A percentile compares a stretch with the other conserved stretches of the same genome.
phyloP scores from a whole-genome alignment of 106 monocot species.

The Dioscorea zingiberensis region DNA sequence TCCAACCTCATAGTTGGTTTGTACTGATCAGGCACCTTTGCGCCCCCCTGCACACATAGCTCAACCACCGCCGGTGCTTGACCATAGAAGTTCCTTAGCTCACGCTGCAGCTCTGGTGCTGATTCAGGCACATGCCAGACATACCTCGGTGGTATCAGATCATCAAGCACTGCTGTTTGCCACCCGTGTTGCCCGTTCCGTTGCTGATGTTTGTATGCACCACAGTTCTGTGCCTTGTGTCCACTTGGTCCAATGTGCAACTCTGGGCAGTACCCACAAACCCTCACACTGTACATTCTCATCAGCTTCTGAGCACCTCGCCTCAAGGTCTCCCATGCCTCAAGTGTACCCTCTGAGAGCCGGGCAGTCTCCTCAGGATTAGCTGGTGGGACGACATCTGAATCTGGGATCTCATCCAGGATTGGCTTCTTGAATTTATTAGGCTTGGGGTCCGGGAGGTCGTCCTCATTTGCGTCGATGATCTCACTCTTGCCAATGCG shows the following conservation, averaged over 20 bases:
- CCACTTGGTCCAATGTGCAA: slow-evolving; percentile 79
- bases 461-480: slow-evolving; percentile 91
- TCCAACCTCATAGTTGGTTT: slow-evolving; percentile 85
- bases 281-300: slow-evolving; percentile 82
- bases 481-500: slow-evolving; percentile 56
- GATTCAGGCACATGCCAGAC: slow-evolving; percentile 89
- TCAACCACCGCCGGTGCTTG: slow-evolving; percentile 95
- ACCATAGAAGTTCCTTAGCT: slow-evolving; percentile 86
- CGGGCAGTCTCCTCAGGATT: slow-evolving; percentile 30
- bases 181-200: slow-evolving; percentile 97
- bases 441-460: slow-evolving; percentile 61
- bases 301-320: slow-evolving; percentile 63
- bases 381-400: slow-evolving; percentile 27
- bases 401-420: slow-evolving; percentile 41
- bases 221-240: slow-evolving; percentile 93
- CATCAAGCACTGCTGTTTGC: slow-evolving; percentile 80
- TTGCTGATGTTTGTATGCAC: slow-evolving; percentile 90
- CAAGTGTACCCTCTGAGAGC: slow-evolving; percentile 54
- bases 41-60: slow-evolving; percentile 79
- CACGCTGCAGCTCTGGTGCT: slow-evolving; percentile 38
- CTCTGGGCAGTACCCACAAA: slow-evolving; percentile 97
- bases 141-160: slow-evolving; percentile 79
- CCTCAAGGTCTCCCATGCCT: slow-evolving; percentile 75
- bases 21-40: slow-evolving; percentile 67
- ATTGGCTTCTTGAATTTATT: slow-evolving; percentile 34